Evolutionary conservation across 2,329 filamentous ascomycete genomes (phyloP).

Genomic region (Fusarium sp.): DNA sequence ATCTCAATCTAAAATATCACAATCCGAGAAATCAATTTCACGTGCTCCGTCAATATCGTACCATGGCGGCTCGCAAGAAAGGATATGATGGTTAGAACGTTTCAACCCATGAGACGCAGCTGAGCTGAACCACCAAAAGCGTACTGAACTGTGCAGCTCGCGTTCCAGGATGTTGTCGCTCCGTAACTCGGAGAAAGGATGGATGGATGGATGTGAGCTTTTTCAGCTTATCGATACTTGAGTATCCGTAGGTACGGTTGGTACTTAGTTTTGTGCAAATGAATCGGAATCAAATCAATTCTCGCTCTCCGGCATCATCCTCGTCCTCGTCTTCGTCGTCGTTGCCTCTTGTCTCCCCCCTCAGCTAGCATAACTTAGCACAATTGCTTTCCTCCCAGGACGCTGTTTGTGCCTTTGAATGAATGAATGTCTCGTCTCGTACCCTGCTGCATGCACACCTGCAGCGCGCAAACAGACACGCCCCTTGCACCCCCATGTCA

Average conservation of each 20-base stretch:
- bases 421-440: conserved; percentile 30
- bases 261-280: background rate
- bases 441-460: conserved; percentile 28
- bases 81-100: no score
- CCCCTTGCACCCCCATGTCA: conserved; percentile 22
- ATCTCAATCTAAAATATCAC: background rate
- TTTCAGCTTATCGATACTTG: background rate
- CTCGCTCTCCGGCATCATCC: no score
- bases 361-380: conserved; percentile 24
- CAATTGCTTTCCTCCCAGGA: conserved; percentile 29
- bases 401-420: conserved; percentile 33
- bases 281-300: background rate
- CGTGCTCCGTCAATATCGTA: background rate
- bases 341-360: conserved; percentile 38
- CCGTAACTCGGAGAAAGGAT: no score
- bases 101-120: background rate
- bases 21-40: background rate
- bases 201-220: no score
- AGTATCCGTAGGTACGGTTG: no score
- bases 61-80: background rate
- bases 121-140: conserved; percentile 16
- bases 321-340: background rate
- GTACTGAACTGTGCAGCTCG: background rate
- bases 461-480: background rate
- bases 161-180: conserved; percentile 20